A percentile compares a stretch with the other conserved stretches of the same genome.
phyloP scores from a whole-genome alignment of 2,329 filamentous ascomycete genomes.

The Trichoderma atroviride region DNA sequence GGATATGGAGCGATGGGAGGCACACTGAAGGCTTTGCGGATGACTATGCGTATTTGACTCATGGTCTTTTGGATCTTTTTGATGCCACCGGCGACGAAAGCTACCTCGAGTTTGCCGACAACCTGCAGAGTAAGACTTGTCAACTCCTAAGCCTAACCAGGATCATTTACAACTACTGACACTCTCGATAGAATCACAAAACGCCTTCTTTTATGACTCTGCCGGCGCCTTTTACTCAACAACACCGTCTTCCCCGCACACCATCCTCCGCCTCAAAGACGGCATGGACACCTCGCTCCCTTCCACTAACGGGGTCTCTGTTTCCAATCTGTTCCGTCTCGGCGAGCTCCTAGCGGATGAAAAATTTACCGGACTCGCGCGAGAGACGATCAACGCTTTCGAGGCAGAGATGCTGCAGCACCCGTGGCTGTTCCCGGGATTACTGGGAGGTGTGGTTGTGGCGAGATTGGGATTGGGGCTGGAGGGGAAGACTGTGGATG shows the following conservation, averaged over 20 bases:
- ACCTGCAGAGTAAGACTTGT: slow-evolving; percentile 66
- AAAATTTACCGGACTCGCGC: slow-evolving; percentile 65
- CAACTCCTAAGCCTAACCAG: neutral
- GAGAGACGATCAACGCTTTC: slow-evolving; percentile 79
- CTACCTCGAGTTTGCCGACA: slow-evolving; percentile 79
- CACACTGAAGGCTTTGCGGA: slow-evolving; percentile 80
- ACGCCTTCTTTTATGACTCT: slow-evolving; percentile 74
- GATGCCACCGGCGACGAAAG: slow-evolving; percentile 76
- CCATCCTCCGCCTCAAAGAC: slow-evolving; percentile 86
- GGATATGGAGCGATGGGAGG: slow-evolving; percentile 70
- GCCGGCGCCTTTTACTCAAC: slow-evolving; percentile 75
- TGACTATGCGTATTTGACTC: slow-evolving; percentile 88
- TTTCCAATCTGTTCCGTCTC: slow-evolving; percentile 83
- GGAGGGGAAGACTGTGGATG: slow-evolving; percentile 41
- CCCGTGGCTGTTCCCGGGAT: slow-evolving; percentile 84
- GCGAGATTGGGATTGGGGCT: slow-evolving; percentile 74
- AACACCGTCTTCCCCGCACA: slow-evolving; percentile 61
- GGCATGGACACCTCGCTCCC: slow-evolving; percentile 93
- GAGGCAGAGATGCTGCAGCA: slow-evolving; percentile 91
- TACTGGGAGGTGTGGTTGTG: slow-evolving; percentile 76
- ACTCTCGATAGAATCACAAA: slow-evolving; percentile 64
- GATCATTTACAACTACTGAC: slow-evolving; percentile 22
- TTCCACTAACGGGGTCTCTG: slow-evolving; percentile 85
- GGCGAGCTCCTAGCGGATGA: slow-evolving; percentile 68
- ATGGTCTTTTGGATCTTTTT: slow-evolving; percentile 81